phyloP scores from a whole-genome alignment of 2,329 filamentous ascomycete species.

The Aspergillus udagawae region DNA sequence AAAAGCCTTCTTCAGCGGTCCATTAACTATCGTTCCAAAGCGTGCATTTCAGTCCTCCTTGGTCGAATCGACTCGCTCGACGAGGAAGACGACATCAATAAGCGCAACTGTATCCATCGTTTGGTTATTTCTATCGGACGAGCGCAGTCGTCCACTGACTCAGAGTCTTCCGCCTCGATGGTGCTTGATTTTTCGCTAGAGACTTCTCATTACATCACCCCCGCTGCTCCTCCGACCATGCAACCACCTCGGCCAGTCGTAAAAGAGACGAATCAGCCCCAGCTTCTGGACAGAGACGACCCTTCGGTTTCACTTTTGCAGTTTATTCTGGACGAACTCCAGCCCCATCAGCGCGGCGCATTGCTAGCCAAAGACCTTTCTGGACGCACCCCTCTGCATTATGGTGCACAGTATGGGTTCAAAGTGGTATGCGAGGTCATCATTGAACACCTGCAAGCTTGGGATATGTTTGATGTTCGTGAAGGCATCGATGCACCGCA shows the following conservation, averaged over 20 bases:
- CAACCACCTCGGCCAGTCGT: constrained; percentile 60
- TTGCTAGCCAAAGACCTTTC: constrained; percentile 70
- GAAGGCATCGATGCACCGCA: constrained; percentile 79
- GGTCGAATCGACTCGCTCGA: constrained; percentile 67
- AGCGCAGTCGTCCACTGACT: constrained; percentile 55
- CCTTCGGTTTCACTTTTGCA: constrained; percentile 67
- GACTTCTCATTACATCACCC: constrained; percentile 70
- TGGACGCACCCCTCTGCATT: constrained; percentile 82
- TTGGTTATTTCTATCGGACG: constrained; percentile 89
- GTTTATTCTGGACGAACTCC: constrained; percentile 64
- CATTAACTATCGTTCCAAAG: constrained; percentile 68
- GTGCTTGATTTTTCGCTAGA: constrained; percentile 50
- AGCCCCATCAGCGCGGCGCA: constrained; percentile 61
- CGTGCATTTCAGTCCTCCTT: constrained; percentile 69
- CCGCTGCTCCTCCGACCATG: constrained; percentile 64
- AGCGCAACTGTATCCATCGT: constrained; percentile 87
- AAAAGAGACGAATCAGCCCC: constrained; percentile 60
- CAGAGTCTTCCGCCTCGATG: constrained; percentile 51
- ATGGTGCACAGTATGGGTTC: constrained; percentile 91
- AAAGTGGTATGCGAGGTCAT: constrained; percentile 84
- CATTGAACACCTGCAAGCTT: constrained; percentile 82
- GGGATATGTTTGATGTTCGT: constrained; percentile 79
- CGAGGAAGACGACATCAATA: constrained; percentile 88
- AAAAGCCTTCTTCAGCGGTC: constrained; percentile 43
- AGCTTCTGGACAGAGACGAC: constrained; percentile 65